Evolutionary conservation across 2,329 filamentous ascomycete species (phyloP), one percentile per base, ranked within the genome.

Genomic region (Claviceps lovelessii): DNA sequence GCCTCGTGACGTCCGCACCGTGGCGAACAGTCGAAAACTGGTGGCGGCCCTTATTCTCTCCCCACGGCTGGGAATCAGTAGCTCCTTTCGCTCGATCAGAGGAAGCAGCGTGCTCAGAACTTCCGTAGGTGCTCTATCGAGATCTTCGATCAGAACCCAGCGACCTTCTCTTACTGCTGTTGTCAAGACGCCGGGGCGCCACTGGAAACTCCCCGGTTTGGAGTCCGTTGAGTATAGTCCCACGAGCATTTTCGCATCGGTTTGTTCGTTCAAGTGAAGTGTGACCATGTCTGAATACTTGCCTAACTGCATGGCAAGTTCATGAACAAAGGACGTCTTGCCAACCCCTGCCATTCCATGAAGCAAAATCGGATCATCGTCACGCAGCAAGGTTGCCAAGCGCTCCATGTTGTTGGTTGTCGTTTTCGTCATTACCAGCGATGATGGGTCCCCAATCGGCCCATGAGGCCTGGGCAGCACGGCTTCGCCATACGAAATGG

Each of bases 91-190:
- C 70, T 98, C 93, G 57, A 98, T 90, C 9, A 98, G 77, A 10
- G 94, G 93, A 31, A 98, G 76, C 33, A 99, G 79, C 15, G 90
- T 90, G 66, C 91, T 95, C 68, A 98, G 83, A 50, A 98, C 88
- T 69, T 98, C 93, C 60, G 88, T 91, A 5, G 94, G 93, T 11
- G 93, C 93, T 58, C 91, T 84, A 66, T 98, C 90, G 45, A 99
- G 77, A 68, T 99, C 94, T 69, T 99, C 94, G 56, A 99, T 94
- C 60, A 98, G 76, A 7, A 98, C 87, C 94, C 93, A 98, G 64
- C 91, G 80, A 17, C 93, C 94, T 73, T 98, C 91, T 64, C 80
- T 85, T 3, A 97, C 90, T 41, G 94, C 94, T 35, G 89, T 95
- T 0, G 93, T 96, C 61, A 99, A 74, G 23, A 97, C 88, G 70